A percentile compares a stretch with the other conserved stretches of the same genome.
phyloP scores from a whole-genome alignment of 2,329 filamentous ascomycete species.

The Chrysoporthe puriensis region DNA sequence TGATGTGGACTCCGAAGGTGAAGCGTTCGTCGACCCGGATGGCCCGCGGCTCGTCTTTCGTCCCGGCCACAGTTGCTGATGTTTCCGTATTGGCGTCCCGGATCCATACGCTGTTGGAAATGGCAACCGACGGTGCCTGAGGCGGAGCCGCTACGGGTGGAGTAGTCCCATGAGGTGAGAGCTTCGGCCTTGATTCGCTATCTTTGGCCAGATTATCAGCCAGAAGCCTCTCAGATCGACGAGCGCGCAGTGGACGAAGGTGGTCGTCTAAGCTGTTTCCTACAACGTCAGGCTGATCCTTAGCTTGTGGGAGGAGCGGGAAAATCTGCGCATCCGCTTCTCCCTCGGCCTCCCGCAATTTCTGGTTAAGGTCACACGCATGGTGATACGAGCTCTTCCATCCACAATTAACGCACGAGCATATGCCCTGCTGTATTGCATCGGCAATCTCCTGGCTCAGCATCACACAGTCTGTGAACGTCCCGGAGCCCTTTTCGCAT shows the following conservation, averaged over 20 bases:
- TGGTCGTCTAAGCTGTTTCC: not conserved
- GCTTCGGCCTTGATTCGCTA: too few relatives aligned
- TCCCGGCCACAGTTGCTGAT: not conserved
- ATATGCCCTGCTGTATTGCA: not conserved
- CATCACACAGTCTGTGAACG: constrained; percentile 13
- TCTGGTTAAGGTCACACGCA: not conserved
- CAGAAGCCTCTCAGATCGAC: not conserved
- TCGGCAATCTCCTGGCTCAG: constrained; percentile 7
- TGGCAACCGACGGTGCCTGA: not conserved
- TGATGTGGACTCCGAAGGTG: not conserved
- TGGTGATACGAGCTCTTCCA: not conserved
- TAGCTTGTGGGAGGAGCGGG: too few relatives aligned
- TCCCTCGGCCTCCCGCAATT: too few relatives aligned
- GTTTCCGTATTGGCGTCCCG: not conserved
- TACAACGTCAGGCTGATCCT: too few relatives aligned
- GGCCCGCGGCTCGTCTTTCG: not conserved
- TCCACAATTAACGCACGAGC: constrained; percentile 21
- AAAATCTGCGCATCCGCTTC: not conserved
- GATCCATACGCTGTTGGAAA: not conserved
- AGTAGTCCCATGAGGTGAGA: not conserved
- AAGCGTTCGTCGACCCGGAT: constrained; percentile 14
- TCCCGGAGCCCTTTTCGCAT: not conserved
- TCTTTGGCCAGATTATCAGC: not conserved
- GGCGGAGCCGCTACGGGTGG: not conserved
- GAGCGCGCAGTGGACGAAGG: not conserved